Evolutionary conservation across 2,329 filamentous ascomycete genomes (phyloP).

Genomic region (Trichoderma simmonsii): DNA sequence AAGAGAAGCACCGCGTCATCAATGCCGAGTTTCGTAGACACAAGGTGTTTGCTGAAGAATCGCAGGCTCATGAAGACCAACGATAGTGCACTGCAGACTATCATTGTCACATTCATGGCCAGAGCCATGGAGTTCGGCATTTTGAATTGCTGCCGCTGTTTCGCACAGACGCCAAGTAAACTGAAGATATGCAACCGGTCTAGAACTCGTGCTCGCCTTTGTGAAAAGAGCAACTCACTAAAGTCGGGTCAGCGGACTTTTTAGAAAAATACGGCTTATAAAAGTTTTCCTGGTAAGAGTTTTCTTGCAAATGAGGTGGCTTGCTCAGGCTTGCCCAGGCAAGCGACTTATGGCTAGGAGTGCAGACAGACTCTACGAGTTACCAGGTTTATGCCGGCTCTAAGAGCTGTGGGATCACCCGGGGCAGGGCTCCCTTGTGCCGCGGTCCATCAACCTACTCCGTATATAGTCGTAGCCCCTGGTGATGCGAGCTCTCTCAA

Average conservation of each 20-base stretch:
- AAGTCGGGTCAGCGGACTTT: not conserved
- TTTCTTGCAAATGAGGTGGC: not conserved
- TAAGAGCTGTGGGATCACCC: not conserved
- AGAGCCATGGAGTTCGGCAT: not conserved
- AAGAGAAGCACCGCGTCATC: not conserved
- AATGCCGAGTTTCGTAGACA: not conserved
- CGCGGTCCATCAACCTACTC: not conserved
- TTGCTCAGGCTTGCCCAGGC: not conserved
- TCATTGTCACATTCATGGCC: not conserved
- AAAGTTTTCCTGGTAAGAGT: not conserved
- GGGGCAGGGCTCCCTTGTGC: not conserved
- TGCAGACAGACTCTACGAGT: not conserved
- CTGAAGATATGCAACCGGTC: not conserved
- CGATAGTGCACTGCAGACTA: not conserved
- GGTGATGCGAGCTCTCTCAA: not conserved
- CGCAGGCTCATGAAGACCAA: not conserved
- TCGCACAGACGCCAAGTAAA: not conserved
- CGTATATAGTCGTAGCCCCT: not conserved
- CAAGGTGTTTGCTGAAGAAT: not conserved
- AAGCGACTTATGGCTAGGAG: not conserved
- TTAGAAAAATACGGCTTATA: not conserved
- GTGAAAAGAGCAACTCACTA: not conserved
- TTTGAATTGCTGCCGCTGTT: not conserved
- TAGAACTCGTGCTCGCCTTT: not conserved
- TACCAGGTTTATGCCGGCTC: not conserved